Evolutionary conservation across 169 alveolate genomes (phyloP), one percentile per base, ranked within the genome.

Genomic region (Cryptosporidium andersoni): DNA sequence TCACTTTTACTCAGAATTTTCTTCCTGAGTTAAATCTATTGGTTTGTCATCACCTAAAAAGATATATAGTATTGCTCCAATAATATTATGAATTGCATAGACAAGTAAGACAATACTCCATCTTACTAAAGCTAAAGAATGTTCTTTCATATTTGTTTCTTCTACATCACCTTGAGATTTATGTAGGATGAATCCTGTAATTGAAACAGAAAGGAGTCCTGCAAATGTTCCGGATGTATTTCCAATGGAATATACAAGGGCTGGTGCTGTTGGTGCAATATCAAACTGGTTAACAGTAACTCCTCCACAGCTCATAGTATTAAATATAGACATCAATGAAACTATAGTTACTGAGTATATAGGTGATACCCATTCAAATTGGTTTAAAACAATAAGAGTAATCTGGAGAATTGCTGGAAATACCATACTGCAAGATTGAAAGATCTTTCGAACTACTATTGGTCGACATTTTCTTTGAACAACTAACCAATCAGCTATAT

Each of bases 281-380:
- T 74, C 85, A 60, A 74, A 74, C 39, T 74, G 85, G 37, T 74
- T 58, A 14, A 74, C 85, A 2, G 85, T 74, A 11, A 74, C 85
- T 58, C 85, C 85, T 11, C 85, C 85, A 43, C 74, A 64, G n/a
- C 85, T 74, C 85, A 74, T 60, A 7, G 85, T 62, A 48, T 74
- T 74, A 39, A 74, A 74, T 8, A 74, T 74, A 47, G 60, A 74
- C 85, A 74, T 74, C n/a, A 74, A n/a, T 14, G 65, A 74, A 60
- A 74, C 25, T 8, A 58, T 68, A 55, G 60, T 25, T 16, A 74
- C 43, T 60, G 85, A 52, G 25, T 74, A 74, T 2, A 55, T 47
- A n/a, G 85, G 55, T 12, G 66, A 68, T 12, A 43, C 39, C 47
- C 47, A 48, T 14, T 63, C 85, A 47, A 58, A 2, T 7, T 55